A percentile compares a stretch with the other conserved stretches of the same genome.
These are phyloP conservation scores for Urochloa ruziziensis DNA, from an alignment of 176 grass and related monocot species.

Conservation along the genomic window DNA sequence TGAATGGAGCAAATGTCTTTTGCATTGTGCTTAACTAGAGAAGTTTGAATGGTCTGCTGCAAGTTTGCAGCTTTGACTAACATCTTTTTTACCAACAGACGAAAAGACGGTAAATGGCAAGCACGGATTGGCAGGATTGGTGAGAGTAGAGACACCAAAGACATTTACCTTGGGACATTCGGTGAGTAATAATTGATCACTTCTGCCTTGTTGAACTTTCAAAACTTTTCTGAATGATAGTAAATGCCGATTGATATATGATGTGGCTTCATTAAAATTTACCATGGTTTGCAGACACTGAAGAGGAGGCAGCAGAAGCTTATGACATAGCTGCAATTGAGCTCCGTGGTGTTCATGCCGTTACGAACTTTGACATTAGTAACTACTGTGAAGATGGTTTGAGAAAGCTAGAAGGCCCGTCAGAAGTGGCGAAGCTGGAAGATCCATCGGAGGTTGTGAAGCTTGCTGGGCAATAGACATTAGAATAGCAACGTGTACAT, in stretches of 20 bases:
- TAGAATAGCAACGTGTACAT: constrained; percentile 43
- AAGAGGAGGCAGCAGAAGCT: constrained; percentile 90
- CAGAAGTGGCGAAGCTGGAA: constrained; percentile 24
- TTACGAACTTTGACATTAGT: constrained; percentile 89
- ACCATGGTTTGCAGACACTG: constrained; percentile 60
- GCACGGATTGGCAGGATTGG: constrained; percentile 88
- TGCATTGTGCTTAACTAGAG: background rate
- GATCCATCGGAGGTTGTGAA: constrained; percentile 38
- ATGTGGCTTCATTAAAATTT: background rate
- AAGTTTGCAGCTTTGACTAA: constrained; percentile 5
- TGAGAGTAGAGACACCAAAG: constrained; percentile 87
- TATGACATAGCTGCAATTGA: constrained; percentile 98
- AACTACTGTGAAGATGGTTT: constrained; percentile 66
- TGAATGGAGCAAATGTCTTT: background rate
- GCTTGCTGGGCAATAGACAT: constrained; percentile 42
- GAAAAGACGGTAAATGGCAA: constrained; percentile 98
- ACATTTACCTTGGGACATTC: constrained; percentile 97
- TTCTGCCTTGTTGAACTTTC: background rate
- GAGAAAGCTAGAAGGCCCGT: constrained; percentile 43
- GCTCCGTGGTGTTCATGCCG: constrained; percentile 73
- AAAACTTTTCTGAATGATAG: background rate
- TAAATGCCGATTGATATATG: background rate
- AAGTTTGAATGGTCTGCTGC: constrained; percentile 10
- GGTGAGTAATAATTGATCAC: constrained; percentile 54
- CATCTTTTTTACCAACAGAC: constrained; percentile 45